Percentiles rank a stretch among this genome's conserved stretches.
Conservation (phyloP, 2,329 filamentous ascomycete species). For the Domatiomyces globalis region DNA sequence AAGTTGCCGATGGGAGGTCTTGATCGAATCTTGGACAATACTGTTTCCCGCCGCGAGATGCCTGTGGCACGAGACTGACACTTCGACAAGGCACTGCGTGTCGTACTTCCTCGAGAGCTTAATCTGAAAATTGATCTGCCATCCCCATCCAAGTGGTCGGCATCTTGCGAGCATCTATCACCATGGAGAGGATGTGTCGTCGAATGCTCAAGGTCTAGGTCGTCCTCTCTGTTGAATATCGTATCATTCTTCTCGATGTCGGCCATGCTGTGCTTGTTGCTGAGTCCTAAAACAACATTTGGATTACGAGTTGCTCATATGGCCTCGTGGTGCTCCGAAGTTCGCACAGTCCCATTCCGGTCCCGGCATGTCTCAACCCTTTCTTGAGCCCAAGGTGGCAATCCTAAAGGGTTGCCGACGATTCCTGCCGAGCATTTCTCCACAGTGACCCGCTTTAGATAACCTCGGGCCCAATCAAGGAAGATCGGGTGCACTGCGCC, state of each 20-base stretch:
- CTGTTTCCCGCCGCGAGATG: conserved; percentile 20
- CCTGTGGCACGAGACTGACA: background rate
- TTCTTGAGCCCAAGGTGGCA: too few species aligned
- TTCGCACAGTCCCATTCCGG: too few species aligned
- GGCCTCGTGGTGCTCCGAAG: too few species aligned
- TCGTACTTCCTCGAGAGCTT: background rate
- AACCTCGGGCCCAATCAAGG: too few species aligned
- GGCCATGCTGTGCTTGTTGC: background rate
- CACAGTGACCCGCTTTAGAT: too few species aligned
- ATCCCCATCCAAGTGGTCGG: background rate
- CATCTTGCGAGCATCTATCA: background rate
- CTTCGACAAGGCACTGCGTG: background rate
- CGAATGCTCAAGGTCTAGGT: background rate
- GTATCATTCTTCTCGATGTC: background rate
- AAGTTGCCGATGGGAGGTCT: conserved; percentile 28
- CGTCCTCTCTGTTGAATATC: background rate
- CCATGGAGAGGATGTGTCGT: background rate
- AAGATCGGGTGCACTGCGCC: too few species aligned
- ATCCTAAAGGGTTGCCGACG: too few species aligned
- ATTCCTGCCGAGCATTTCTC: too few species aligned
- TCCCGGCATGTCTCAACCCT: too few species aligned
- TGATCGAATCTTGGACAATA: conserved; percentile 28
- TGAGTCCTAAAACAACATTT: too few species aligned
- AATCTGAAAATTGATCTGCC: background rate
- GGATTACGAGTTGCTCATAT: too few species aligned